Conservation (phyloP, 2,329 filamentous ascomycete genomes). For the Alternaria consortialis region DNA sequence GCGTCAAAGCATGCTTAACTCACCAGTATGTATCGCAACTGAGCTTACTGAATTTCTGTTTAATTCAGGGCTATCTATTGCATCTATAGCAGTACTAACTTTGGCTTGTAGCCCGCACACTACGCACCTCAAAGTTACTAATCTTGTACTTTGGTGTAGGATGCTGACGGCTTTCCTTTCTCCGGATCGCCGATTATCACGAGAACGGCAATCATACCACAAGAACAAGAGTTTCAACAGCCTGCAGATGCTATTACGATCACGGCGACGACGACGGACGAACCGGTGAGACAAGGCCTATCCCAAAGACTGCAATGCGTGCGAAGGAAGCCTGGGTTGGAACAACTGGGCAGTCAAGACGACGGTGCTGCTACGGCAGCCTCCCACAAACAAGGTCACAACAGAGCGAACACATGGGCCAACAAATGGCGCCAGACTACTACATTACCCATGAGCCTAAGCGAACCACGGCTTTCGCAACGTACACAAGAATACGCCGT, state of each 20-base stretch:
- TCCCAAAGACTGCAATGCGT: slow-evolving; percentile 26
- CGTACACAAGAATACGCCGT: slow-evolving; percentile 12
- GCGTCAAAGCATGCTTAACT: slow-evolving; percentile 93
- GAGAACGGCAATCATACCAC: slow-evolving; percentile 8
- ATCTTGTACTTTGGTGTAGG: slow-evolving; percentile 36
- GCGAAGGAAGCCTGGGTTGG: slow-evolving; percentile 25
- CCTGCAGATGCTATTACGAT: slow-evolving; percentile 18
- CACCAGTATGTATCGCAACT: slow-evolving; percentile 75
- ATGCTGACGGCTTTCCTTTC: slow-evolving; percentile 23
- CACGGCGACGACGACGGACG: slow-evolving; percentile 5
- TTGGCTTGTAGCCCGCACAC: slow-evolving; percentile 54
- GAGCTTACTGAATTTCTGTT: slow-evolving; percentile 24
- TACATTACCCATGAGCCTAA: slow-evolving; percentile 2
- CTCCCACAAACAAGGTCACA: slow-evolving; percentile 10
- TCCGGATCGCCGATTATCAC: slow-evolving; percentile 25
- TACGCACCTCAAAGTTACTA: slow-evolving; percentile 63
- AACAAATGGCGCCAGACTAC: slow-evolving; percentile 16
- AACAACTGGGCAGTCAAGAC: slow-evolving; percentile 21
- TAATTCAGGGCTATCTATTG: slow-evolving; percentile 35
- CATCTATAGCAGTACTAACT: slow-evolving; percentile 45
- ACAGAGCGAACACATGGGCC: slow-evolving; percentile 16
- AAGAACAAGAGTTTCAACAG: slow-evolving; percentile 18
- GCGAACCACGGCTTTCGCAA: slow-evolving; percentile 14
- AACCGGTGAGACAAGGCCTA: slow-evolving; percentile 23
- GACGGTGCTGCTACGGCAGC: slow-evolving; percentile 13